Evolutionary conservation across 345 rosid species (phyloP), one percentile per base, ranked within the genome.

Genomic region (Excoecaria agallocha): DNA sequence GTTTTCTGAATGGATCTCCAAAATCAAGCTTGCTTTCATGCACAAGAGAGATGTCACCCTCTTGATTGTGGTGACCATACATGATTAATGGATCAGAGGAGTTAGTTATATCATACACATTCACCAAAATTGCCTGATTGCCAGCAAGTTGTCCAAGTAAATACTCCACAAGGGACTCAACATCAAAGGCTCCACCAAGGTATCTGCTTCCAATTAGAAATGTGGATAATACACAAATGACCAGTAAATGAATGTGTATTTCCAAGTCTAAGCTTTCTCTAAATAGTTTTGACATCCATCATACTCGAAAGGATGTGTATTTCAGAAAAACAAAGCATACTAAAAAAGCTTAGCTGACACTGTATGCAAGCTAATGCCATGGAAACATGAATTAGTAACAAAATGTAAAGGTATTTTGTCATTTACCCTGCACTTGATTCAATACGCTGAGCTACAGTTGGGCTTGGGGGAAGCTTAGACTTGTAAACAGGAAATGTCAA

Each of bases 131-230:
- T 52, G 87, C 97, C 78, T 95, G 93, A 86, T 93, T 93, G 70
- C 98, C 99, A 41, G 92, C 97, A 78, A 95, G 99, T 79, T 93
- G 98, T 66, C 99, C 91, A 17, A 95, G 99, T 73, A 95, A 84
- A 85, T 93, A 89, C 85, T 95, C 99, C 66, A 95, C 98, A 3
- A 95, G 98, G 82, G 99, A 95, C 88, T 95, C 99, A 4, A 95
- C 97, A 82, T 95, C 99, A 84, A 95, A 95, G 70, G 99, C 96
- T 55, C 99, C 99, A 74, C 99, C 99, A 56, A 95, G 89, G 83
- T 93, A 95, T 82, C 98, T 94, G 87, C 69, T 75, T 79, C 69
- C 66, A 74, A 46, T 69, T 45, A 69, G 73, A 76, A 78, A 48
- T 50, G 49, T 63, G 55, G 50, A 37, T 48, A 50, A 58, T 37